A percentile compares a stretch with the other conserved stretches of the same genome.
Evolutionary conservation across 768 basidiomycete species (phyloP).

Genomic region (Boletus sp.): DNA sequence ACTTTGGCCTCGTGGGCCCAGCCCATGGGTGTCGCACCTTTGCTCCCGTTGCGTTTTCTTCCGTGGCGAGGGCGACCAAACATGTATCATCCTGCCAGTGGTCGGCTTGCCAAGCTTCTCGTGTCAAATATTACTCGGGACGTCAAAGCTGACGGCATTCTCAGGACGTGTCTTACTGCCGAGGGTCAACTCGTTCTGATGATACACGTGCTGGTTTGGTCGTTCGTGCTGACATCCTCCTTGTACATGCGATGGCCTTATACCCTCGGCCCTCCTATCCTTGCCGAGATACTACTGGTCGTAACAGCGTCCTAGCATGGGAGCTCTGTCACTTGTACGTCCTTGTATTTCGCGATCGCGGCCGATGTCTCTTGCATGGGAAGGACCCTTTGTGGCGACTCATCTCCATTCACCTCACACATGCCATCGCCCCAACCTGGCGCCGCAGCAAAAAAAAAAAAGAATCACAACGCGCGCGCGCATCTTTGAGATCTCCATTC

Average conservation of each 20-base stretch:
- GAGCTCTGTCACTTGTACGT: not conserved
- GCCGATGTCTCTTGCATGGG: not conserved
- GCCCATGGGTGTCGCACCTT: not conserved
- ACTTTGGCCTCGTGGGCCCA: not conserved
- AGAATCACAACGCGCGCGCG: not conserved
- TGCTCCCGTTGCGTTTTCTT: not conserved
- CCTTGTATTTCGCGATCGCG: not conserved
- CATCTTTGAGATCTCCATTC: not conserved
- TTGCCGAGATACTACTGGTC: not conserved
- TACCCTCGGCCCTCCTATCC: not conserved
- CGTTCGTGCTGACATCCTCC: not conserved
- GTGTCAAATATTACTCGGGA: not conserved
- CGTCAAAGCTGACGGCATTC: slow-evolving; percentile 12
- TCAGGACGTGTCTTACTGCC: not conserved
- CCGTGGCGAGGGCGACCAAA: not conserved
- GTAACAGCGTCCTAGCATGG: not conserved
- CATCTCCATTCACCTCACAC: not conserved
- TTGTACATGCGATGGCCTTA: not conserved
- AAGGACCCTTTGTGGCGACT: not conserved
- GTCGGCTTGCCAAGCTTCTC: not conserved
- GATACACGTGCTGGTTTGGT: not conserved
- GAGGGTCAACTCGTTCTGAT: not conserved
- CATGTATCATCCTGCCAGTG: not conserved
- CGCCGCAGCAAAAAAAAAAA: not conserved
- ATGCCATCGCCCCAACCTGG: not conserved